Base-by-base conservation (phyloP, 805 yeast species). In the Allodekkera sacchari region DNA sequence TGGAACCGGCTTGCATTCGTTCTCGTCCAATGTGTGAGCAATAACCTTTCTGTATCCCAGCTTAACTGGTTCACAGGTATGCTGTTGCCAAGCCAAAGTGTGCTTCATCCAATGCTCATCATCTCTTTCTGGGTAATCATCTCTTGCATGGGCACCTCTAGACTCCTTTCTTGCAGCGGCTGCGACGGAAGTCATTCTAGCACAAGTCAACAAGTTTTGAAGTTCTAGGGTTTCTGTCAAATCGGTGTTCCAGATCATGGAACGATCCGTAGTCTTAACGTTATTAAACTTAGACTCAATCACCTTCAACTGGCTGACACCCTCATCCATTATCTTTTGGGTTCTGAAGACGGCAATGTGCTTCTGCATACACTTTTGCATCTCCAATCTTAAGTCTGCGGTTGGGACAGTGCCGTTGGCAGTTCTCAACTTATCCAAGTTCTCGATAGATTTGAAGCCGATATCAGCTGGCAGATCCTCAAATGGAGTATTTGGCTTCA, bases 141-240 rank as follows among this genome's bases (percentile, higher is more conserved):
- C 98, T 71, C 97, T 82, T 37, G 98, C 96, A 57, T 89, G 98
- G 30, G 98, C 97, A 68, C 98, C 98, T 71, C 98, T 84, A 23
- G 96, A 87, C 68, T 89, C 98, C 53, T 71, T 79, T 72, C 98
- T 84, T 35, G 85, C 94, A 41, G 92, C 87, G 32, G 98, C 98
- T 41, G 94, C 74, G 44, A 66, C 67, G 21, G 97, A 97, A 32
- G 96, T 88, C 71, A 92, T 98, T 43, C 80, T 77, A 40, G 97
- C 97, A 71, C 96, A 85, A 31, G 97, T 88, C 59, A 89, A 72
- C 71, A 89, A 73, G 78, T 89, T 89, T 64, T 88, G 96, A 58
- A 89, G 71, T 64, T 89, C 98, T 50, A 92, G 70, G 34, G 97
- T 83, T 69, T 89, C 98, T 32, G 88, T 94, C 56, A 89, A 69